Conservation (phyloP, 2,329 filamentous ascomycete species). For the Colletotrichum lentis region DNA sequence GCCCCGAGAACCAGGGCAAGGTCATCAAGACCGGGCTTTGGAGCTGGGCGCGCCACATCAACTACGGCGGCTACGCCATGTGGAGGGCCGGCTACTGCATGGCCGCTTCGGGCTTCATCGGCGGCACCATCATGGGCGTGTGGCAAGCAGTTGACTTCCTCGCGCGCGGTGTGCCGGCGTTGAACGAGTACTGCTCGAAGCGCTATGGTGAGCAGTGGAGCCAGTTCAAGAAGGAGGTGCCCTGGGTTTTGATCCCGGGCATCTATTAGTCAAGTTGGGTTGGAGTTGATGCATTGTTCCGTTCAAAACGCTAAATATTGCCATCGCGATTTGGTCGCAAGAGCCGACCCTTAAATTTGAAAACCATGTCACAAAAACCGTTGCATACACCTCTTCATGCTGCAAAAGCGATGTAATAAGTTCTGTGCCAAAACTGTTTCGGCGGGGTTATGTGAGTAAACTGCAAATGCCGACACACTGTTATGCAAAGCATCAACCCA, state of each 20-base stretch:
- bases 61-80: slow-evolving; percentile 52
- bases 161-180: slow-evolving; percentile 43
- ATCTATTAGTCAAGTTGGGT: slow-evolving; percentile 44
- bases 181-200: slow-evolving; percentile 51
- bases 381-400: background rate
- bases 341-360: no score
- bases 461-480: slow-evolving; percentile 16
- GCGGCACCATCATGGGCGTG: slow-evolving; percentile 44
- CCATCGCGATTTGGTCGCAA: background rate
- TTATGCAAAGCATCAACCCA: slow-evolving; percentile 2
- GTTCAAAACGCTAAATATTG: background rate
- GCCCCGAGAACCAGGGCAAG: slow-evolving; percentile 49
- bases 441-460: slow-evolving; percentile 26
- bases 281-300: no score
- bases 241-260: slow-evolving; percentile 49
- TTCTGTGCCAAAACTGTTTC: slow-evolving; percentile 1
- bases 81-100: slow-evolving; percentile 48
- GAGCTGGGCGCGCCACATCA: slow-evolving; percentile 51
- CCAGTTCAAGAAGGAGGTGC: slow-evolving; percentile 50
- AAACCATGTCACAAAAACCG: background rate
- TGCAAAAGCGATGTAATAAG: background rate
- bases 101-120: slow-evolving; percentile 49
- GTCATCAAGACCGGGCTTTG: slow-evolving; percentile 51
- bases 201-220: slow-evolving; percentile 52
- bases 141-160: slow-evolving; percentile 47